A percentile compares a stretch with the other conserved stretches of the same genome.
These are phyloP conservation scores for Pythium coloratum DNA, from an alignment of 352 stramenopile genomes.

Conservation along the genomic window DNA sequence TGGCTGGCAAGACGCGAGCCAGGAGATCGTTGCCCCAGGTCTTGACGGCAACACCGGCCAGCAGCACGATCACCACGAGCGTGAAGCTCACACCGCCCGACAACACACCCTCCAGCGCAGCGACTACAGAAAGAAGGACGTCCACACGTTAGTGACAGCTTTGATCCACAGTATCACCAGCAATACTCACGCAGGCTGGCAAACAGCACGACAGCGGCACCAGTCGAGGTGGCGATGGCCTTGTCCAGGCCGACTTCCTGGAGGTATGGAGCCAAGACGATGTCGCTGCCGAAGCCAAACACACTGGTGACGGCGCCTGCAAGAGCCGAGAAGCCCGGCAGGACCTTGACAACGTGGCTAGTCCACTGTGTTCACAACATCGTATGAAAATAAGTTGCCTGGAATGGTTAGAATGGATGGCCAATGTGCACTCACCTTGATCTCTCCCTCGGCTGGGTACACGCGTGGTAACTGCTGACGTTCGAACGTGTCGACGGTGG, in stretches of 20 bases:
- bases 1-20: slow-evolving; percentile 14
- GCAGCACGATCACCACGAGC: slow-evolving; percentile 18
- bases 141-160: neutral
- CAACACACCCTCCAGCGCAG: slow-evolving; percentile 19
- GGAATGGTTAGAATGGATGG: too few relatives aligned
- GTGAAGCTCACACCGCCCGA: slow-evolving; percentile 18
- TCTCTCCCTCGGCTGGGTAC: slow-evolving; percentile 13
- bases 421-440: slow-evolving; percentile 17
- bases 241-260: slow-evolving; percentile 18
- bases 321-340: slow-evolving; percentile 13
- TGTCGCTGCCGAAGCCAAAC: slow-evolving; percentile 23
- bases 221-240: slow-evolving; percentile 16
- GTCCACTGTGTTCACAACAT: slow-evolving; percentile 15
- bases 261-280: slow-evolving; percentile 21
- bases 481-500: slow-evolving; percentile 19
- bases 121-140: slow-evolving; percentile 8
- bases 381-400: neutral
- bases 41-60: slow-evolving; percentile 17
- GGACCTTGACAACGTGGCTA: slow-evolving; percentile 2
- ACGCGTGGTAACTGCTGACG: slow-evolving; percentile 25
- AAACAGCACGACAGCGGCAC: slow-evolving; percentile 20
- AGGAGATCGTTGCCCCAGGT: slow-evolving; percentile 19
- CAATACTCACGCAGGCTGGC: slow-evolving; percentile 16
- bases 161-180: neutral
- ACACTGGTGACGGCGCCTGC: slow-evolving; percentile 11